Percentiles rank a stretch among this genome's conserved stretches.
These are phyloP conservation scores for Podospora sp. DNA, from an alignment of 495 filamentous ascomycete species.

Conservation along the genomic window DNA sequence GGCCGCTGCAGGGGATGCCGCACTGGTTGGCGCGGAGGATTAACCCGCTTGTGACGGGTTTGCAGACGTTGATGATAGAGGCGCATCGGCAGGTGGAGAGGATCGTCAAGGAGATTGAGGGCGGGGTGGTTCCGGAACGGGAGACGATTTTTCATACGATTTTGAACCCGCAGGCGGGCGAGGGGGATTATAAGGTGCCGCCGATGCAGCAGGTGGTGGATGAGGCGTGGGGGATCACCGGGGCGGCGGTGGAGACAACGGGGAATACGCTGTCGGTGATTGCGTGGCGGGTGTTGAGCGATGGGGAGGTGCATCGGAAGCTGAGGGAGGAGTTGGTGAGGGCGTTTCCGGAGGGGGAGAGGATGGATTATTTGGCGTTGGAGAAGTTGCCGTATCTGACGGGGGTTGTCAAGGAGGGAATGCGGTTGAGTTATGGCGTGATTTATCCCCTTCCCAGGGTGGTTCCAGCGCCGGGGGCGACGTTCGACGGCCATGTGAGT, in stretches of 20 bases:
- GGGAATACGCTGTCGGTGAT: not conserved
- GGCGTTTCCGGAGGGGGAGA: not conserved
- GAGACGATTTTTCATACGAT: slow-evolving; percentile 10
- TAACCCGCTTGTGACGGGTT: slow-evolving; percentile 3
- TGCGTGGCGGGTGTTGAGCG: not conserved
- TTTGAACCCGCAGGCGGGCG: not conserved
- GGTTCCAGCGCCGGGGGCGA: not conserved
- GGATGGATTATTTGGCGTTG: not conserved
- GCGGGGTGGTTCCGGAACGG: not conserved
- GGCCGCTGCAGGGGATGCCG: slow-evolving; percentile 4
- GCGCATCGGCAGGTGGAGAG: not conserved
- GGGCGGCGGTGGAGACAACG: not conserved
- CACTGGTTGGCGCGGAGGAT: slow-evolving; percentile 1
- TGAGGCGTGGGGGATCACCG: not conserved
- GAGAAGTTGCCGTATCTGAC: slow-evolving; percentile 8
- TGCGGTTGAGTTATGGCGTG: not conserved
- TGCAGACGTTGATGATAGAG: not conserved
- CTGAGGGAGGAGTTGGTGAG: not conserved
- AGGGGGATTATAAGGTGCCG: not conserved
- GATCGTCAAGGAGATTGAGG: not conserved
- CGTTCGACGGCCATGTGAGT: not conserved
- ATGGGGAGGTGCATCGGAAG: not conserved
- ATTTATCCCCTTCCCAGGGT: slow-evolving; percentile 2
- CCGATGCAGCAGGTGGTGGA: not conserved
- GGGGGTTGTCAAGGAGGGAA: not conserved